Conservation (phyloP, 345 rosid species). For the Lumnitzera racemosa region DNA sequence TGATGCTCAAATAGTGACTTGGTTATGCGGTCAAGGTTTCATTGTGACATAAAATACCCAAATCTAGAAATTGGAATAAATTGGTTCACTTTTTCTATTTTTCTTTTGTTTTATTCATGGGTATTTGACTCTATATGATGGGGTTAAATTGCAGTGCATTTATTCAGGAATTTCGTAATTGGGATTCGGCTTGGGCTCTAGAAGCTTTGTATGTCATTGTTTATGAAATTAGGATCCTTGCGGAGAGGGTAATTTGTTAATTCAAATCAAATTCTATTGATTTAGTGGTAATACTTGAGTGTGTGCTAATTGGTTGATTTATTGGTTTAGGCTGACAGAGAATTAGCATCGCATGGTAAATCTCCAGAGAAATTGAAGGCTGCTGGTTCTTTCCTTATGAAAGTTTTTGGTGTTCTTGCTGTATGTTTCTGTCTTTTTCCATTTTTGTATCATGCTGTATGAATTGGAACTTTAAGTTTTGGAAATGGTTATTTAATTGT, state of each 20-base stretch:
- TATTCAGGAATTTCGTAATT: constrained; percentile 94
- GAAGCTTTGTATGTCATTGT: constrained; percentile 77
- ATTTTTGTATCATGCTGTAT: background rate
- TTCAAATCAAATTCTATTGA: background rate
- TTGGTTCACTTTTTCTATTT: too few relatives aligned
- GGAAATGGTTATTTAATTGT: too few relatives aligned
- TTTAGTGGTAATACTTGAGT: background rate
- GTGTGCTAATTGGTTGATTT: constrained; percentile 7
- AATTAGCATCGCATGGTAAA: constrained; percentile 69
- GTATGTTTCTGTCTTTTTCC: constrained; percentile 36
- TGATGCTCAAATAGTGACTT: too few relatives aligned
- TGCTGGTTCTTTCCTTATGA: constrained; percentile 95
- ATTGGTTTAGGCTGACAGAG: constrained; percentile 71
- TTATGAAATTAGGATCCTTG: constrained; percentile 91
- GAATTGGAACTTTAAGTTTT: background rate
- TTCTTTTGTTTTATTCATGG: background rate
- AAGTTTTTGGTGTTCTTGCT: constrained; percentile 91
- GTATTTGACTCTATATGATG: background rate
- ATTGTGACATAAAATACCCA: too few relatives aligned
- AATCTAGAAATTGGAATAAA: too few relatives aligned
- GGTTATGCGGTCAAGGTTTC: too few relatives aligned
- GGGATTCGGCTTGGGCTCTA: constrained; percentile 98
- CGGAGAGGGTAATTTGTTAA: constrained; percentile 57
- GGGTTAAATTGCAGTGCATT: constrained; percentile 50
- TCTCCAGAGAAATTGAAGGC: constrained; percentile 92